Conservation (phyloP, 2,329 filamentous ascomycete species). For the Aspergillus sp. region DNA sequence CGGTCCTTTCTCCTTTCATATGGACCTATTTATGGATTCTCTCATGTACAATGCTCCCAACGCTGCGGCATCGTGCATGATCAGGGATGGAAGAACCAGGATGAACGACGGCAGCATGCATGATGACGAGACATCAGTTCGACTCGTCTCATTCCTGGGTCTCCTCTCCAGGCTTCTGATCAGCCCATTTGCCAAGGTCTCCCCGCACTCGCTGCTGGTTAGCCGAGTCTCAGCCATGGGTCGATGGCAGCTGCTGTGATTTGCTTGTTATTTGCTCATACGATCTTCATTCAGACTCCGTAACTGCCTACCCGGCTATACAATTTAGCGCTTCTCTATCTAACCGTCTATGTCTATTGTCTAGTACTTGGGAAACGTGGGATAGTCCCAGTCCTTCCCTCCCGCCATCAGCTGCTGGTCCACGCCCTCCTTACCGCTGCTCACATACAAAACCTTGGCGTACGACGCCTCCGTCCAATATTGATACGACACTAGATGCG, state of each 20-base stretch:
- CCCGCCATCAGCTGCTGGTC: constrained; percentile 16
- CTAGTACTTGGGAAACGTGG: constrained; percentile 19
- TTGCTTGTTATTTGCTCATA: too few relatives aligned
- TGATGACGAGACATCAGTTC: too few relatives aligned
- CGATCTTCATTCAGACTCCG: too few relatives aligned
- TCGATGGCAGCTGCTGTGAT: neutral
- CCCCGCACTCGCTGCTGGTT: neutral
- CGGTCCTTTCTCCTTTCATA: too few relatives aligned
- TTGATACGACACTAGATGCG: constrained; percentile 29
- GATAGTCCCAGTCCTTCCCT: constrained; percentile 18
- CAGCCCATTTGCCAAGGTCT: neutral
- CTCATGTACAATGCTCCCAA: too few relatives aligned
- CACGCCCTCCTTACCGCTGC: constrained; percentile 18
- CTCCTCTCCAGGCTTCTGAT: neutral
- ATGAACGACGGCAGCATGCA: too few relatives aligned
- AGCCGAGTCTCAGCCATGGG: neutral
- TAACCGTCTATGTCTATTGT: too few relatives aligned
- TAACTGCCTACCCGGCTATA: too few relatives aligned
- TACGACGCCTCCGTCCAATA: constrained; percentile 32
- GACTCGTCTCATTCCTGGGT: neutral
- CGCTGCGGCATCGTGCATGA: too few relatives aligned
- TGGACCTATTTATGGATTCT: too few relatives aligned
- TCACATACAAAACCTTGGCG: constrained; percentile 25
- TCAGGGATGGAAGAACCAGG: too few relatives aligned
- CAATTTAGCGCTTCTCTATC: too few relatives aligned